These are phyloP conservation scores for Rubroshorea leprosula DNA, from an alignment of 345 rosid species.

Conservation along the genomic window DNA sequence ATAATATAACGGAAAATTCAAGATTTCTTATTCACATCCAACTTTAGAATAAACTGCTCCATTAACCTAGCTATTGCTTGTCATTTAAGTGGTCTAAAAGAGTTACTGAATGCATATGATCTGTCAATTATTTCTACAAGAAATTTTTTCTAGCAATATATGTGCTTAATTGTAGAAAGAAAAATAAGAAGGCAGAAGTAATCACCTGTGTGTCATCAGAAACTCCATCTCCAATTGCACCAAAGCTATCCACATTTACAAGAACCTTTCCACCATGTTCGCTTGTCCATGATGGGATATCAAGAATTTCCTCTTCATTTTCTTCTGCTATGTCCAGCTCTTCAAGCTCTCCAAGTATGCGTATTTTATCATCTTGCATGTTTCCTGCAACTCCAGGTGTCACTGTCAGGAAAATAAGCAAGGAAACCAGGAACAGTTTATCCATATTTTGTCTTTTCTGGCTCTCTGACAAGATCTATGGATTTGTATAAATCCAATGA, in stretches of 20 bases:
- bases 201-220: slow-evolving; percentile 90
- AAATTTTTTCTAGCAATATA: not conserved
- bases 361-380: slow-evolving; percentile 31
- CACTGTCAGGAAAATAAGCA: slow-evolving; percentile 43
- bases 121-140: not conserved
- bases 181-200: not conserved
- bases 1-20: not conserved
- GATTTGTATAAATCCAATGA: slow-evolving; percentile 32
- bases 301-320: slow-evolving; percentile 31
- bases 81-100: not conserved
- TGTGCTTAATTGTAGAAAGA: not conserved
- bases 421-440: slow-evolving; percentile 37
- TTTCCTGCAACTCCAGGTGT: slow-evolving; percentile 47
- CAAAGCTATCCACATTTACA: slow-evolving; percentile 90
- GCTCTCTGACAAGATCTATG: slow-evolving; percentile 31
- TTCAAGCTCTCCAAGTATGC: slow-evolving; percentile 48
- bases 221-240: slow-evolving; percentile 83
- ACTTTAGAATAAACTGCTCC: not conserved
- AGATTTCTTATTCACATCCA: not conserved
- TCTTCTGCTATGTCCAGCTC: slow-evolving; percentile 52
- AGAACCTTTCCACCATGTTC: slow-evolving; percentile 58
- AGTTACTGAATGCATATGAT: not conserved
- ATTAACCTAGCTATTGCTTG: not conserved
- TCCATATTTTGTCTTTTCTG: slow-evolving; percentile 39
- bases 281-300: slow-evolving; percentile 44